Percentiles rank a stretch among this genome's conserved stretches.
Evolutionary conservation across 225 moss, liverwort and hornwort genomes (phyloP).

Genomic region (Polytrichum formosum): DNA sequence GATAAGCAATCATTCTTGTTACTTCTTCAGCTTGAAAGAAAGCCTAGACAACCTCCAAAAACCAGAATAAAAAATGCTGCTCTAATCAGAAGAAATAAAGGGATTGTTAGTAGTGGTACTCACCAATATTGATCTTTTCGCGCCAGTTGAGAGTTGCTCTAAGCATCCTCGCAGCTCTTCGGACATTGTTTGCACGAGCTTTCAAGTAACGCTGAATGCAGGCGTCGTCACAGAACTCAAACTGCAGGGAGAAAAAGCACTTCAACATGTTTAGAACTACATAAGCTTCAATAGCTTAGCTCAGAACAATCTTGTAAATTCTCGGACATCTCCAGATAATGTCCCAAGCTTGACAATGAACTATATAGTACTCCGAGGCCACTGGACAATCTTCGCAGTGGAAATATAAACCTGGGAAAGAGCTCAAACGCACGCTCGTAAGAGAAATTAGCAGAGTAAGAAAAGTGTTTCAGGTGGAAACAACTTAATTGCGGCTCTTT

Average conservation of each 20-base stretch:
- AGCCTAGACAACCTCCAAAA: too few relatives aligned
- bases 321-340: too few relatives aligned
- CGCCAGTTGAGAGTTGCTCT: slow-evolving; percentile 79
- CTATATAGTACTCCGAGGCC: too few relatives aligned
- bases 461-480: too few relatives aligned
- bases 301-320: not conserved
- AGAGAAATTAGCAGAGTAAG: too few relatives aligned
- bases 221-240: slow-evolving; percentile 71
- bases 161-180: slow-evolving; percentile 76
- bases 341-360: too few relatives aligned
- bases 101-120: slow-evolving; percentile 1
- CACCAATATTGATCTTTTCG: slow-evolving; percentile 82
- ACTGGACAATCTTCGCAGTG: too few relatives aligned
- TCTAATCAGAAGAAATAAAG: not conserved
- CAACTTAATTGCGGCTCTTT: not conserved
- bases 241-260: slow-evolving; percentile 30
- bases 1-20: not conserved
- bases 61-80: not conserved
- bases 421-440: not conserved
- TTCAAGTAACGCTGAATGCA: slow-evolving; percentile 73
- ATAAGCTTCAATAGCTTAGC: too few relatives aligned
- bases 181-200: slow-evolving; percentile 70
- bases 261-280: not conserved
- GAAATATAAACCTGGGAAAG: not conserved
- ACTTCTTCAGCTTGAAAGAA: too few relatives aligned